These are phyloP conservation scores for Monilinia laxa DNA, from an alignment of 2,329 filamentous ascomycete genomes.

Conservation along the genomic window DNA sequence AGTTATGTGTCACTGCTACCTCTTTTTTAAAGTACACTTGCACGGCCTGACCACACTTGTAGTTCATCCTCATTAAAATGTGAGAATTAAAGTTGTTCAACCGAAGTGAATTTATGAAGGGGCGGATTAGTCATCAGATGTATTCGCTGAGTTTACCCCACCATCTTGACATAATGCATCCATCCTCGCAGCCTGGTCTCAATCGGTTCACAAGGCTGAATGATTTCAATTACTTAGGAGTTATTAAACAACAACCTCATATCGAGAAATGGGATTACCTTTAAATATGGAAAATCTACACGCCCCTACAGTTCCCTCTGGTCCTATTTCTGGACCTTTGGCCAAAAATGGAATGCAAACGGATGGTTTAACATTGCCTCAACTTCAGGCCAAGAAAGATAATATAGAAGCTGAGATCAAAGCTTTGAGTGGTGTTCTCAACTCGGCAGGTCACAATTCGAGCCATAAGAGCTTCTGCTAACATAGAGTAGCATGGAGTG, in stretches of 20 bases:
- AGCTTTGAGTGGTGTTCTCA: constrained; percentile 80
- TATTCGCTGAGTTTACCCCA: background rate
- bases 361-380: constrained; percentile 66
- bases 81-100: background rate
- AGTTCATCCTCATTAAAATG: background rate
- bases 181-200: constrained; percentile 30
- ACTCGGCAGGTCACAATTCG: constrained; percentile 61
- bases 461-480: constrained; percentile 19
- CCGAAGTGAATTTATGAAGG: background rate
- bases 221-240: background rate
- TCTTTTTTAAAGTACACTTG: background rate
- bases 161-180: constrained; percentile 8
- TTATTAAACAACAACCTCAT: constrained; percentile 12
- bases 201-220: constrained; percentile 20
- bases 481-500: constrained; percentile 70
- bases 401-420: constrained; percentile 82
- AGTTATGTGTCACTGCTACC: background rate
- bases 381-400: constrained; percentile 83
- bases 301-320: constrained; percentile 72
- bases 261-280: constrained; percentile 35
- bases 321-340: constrained; percentile 63
- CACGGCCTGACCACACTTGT: background rate
- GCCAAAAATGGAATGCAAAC: constrained; percentile 60
- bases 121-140: constrained; percentile 14
- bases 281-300: constrained; percentile 63